phyloP scores from a whole-genome alignment of 225 moss, liverwort and hornwort genomes.

The Antitrichia curtipendula region DNA sequence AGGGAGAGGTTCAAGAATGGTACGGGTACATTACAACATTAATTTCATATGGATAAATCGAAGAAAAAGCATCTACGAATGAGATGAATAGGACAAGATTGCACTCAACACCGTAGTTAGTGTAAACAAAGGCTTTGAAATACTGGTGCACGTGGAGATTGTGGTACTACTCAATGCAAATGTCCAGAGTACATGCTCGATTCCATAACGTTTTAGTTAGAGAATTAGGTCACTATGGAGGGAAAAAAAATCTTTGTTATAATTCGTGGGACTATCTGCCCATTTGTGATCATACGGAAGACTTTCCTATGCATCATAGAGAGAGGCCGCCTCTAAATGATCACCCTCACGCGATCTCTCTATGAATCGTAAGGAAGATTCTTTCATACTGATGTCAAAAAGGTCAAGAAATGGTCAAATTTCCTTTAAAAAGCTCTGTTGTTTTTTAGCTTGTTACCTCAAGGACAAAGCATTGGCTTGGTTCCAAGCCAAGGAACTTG shows the following conservation, averaged over 20 bases:
- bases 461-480: slow-evolving; percentile 53
- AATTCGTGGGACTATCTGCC: not conserved
- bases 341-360: too few relatives aligned
- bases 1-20: not conserved
- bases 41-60: not conserved
- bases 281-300: not conserved
- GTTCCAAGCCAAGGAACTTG: slow-evolving; percentile 47
- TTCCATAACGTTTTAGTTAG: not conserved
- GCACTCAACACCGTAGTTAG: not conserved
- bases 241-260: not conserved
- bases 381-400: not conserved
- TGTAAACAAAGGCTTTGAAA: not conserved
- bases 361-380: not conserved
- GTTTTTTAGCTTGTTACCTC: slow-evolving; percentile 38
- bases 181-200: not conserved
- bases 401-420: not conserved
- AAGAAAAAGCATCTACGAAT: not conserved
- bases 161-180: not conserved
- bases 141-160: not conserved
- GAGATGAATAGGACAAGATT: not conserved
- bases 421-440: not conserved
- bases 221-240: not conserved
- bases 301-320: not conserved
- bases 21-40: too few relatives aligned
- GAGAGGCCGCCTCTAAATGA: not conserved